Conservation (phyloP, 2,329 filamentous ascomycete species). For the Byssochlamys sp. region DNA sequence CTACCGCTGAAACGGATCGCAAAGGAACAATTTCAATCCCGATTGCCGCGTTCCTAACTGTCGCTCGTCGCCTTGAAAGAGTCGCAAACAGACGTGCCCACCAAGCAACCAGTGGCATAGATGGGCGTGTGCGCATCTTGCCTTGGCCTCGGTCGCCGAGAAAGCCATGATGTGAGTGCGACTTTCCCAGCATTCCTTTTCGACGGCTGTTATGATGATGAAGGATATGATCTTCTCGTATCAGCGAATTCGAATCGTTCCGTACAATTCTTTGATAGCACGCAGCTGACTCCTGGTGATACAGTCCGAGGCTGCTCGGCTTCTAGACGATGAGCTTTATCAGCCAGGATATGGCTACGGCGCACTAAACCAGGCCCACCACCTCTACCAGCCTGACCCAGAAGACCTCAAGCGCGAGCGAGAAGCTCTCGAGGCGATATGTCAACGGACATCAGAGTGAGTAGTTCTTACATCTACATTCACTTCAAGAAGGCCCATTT, state of each 20-base stretch:
- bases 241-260: neutral
- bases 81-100: neutral
- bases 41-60: neutral
- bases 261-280: constrained; percentile 6
- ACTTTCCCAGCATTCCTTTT: constrained; percentile 4
- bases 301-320: constrained; percentile 34
- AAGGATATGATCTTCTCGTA: neutral
- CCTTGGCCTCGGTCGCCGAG: constrained; percentile 29
- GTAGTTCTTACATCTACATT: constrained; percentile 4
- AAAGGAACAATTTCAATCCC: neutral
- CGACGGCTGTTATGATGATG: neutral
- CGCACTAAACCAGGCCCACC: constrained; percentile 27
- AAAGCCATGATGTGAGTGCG: constrained; percentile 27
- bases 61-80: neutral
- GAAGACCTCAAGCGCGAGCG: constrained; percentile 35
- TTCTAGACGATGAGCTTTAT: constrained; percentile 38
- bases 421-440: constrained; percentile 38
- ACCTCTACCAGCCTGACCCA: constrained; percentile 31
- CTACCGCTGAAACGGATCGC: neutral
- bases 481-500: neutral
- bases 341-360: constrained; percentile 36
- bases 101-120: constrained; percentile 10
- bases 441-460: constrained; percentile 40
- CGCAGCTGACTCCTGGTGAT: constrained; percentile 4
- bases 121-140: constrained; percentile 40